Percentiles rank a stretch among this genome's conserved stretches.
Evolutionary conservation across 2,329 filamentous ascomycete genomes (phyloP).

Genomic region (Paramyrothecium roridum): DNA sequence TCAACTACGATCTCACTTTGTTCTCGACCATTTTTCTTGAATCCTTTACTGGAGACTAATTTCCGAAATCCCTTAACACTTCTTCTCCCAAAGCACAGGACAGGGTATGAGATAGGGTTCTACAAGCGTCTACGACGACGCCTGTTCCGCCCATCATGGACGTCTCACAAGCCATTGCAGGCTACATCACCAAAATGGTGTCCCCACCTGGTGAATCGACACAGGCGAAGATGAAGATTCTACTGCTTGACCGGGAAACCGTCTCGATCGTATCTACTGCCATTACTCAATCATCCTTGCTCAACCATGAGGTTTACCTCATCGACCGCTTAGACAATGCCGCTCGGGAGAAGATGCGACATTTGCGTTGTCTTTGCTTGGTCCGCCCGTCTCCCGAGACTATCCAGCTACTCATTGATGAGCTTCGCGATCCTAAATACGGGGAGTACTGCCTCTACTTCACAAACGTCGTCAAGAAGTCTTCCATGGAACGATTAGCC

Average conservation of each 20-base stretch:
- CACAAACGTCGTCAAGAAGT: constrained; percentile 97
- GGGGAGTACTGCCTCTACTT: constrained; percentile 97
- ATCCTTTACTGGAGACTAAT: too few relatives aligned
- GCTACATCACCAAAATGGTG: constrained; percentile 97
- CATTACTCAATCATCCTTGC: constrained; percentile 88
- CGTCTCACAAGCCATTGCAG: constrained; percentile 85
- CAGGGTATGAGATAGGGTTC: constrained; percentile 5
- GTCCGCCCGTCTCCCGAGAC: constrained; percentile 89
- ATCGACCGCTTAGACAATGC: constrained; percentile 92
- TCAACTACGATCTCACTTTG: too few relatives aligned
- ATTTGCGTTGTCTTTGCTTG: constrained; percentile 90
- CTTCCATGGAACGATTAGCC: constrained; percentile 85
- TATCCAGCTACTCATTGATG: constrained; percentile 90
- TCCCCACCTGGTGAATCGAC: constrained; percentile 66
- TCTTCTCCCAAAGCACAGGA: too few relatives aligned
- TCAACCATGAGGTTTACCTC: constrained; percentile 96
- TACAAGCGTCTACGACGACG: constrained; percentile 3
- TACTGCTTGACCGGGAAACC: constrained; percentile 90
- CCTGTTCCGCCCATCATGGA: constrained; percentile 64
- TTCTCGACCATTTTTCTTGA: too few relatives aligned
- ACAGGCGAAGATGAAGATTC: constrained; percentile 95
- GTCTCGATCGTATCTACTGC: constrained; percentile 92
- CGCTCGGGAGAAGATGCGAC: constrained; percentile 94
- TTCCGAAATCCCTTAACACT: too few relatives aligned
- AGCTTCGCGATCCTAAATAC: constrained; percentile 93